Evolutionary conservation across 495 filamentous ascomycete genomes (phyloP).

Genomic region (Apodospora peruviana): DNA sequence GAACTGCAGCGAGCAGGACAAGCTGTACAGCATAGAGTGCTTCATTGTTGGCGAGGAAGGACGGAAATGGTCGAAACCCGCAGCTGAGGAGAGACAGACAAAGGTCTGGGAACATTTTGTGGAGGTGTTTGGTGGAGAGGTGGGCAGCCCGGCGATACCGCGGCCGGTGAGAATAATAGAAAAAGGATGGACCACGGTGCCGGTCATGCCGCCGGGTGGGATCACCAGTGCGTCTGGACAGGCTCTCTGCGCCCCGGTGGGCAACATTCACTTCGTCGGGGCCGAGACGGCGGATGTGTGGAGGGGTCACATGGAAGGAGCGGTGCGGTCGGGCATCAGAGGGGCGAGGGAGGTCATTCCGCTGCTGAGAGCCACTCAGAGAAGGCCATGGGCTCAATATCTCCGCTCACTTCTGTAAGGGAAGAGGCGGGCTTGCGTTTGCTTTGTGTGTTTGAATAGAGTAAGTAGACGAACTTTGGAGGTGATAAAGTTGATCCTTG

Average conservation of each 20-base stretch:
- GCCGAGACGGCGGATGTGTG: constrained; percentile 39
- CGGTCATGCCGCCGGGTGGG: constrained; percentile 1
- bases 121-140: not conserved
- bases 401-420: too few relatives aligned
- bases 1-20: constrained; percentile 26
- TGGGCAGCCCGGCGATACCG: not conserved
- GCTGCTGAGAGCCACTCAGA: too few relatives aligned
- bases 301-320: constrained; percentile 49
- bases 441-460: too few relatives aligned
- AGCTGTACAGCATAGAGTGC: constrained; percentile 35
- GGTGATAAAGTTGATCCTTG: too few relatives aligned
- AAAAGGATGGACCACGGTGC: not conserved
- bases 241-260: constrained; percentile 18
- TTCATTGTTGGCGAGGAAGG: constrained; percentile 25
- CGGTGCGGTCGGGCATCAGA: constrained; percentile 30
- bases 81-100: not conserved
- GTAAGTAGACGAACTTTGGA: too few relatives aligned
- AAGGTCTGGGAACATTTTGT: constrained; percentile 6
- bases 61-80: not conserved
- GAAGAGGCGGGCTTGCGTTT: too few relatives aligned
- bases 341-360: constrained; percentile 38
- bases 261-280: constrained; percentile 43
- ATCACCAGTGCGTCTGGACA: constrained; percentile 19
- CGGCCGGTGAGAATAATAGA: not conserved
- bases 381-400: too few relatives aligned